A percentile compares a stretch with the other conserved stretches of the same genome.
Evolutionary conservation across 192 early-diverging fungal species (phyloP).

Genomic region (Paraglomus brasilianum): DNA sequence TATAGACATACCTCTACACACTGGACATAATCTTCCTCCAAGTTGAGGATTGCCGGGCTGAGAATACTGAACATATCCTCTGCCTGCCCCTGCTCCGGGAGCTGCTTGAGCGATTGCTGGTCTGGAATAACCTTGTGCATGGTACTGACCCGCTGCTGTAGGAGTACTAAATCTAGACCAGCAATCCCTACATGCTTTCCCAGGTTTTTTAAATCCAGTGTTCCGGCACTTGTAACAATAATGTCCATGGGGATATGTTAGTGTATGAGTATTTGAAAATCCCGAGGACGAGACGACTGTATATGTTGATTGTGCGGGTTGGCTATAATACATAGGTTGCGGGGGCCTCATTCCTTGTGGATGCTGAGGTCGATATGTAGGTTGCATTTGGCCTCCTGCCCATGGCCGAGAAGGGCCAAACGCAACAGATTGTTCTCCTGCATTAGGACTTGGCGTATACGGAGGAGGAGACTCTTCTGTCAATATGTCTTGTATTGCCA

Average conservation of each 20-base stretch:
- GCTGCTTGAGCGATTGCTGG: not conserved
- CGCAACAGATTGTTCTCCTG: slow-evolving; percentile 4
- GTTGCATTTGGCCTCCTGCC: not conserved
- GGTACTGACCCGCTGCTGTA: too few relatives aligned
- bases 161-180: not conserved
- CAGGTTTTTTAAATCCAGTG: not conserved
- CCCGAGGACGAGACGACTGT: not conserved
- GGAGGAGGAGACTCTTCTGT: slow-evolving; percentile 12
- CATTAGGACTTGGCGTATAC: slow-evolving; percentile 20
- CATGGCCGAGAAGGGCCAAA: slow-evolving; percentile 11
- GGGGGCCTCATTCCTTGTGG: not conserved
- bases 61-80: not conserved
- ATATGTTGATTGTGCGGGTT: not conserved
- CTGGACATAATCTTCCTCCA: slow-evolving; percentile 8
- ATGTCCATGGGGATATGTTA: too few relatives aligned
- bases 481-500: slow-evolving; percentile 13
- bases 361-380: not conserved
- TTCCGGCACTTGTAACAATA: too few relatives aligned
- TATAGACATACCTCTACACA: slow-evolving; percentile 4
- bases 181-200: not conserved
- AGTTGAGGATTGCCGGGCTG: not conserved
- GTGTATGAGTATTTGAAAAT: not conserved
- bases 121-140: not conserved
- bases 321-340: not conserved
- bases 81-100: not conserved